Conservation (phyloP, 202 grass and related monocot species). For the Panicum virgatum region DNA sequence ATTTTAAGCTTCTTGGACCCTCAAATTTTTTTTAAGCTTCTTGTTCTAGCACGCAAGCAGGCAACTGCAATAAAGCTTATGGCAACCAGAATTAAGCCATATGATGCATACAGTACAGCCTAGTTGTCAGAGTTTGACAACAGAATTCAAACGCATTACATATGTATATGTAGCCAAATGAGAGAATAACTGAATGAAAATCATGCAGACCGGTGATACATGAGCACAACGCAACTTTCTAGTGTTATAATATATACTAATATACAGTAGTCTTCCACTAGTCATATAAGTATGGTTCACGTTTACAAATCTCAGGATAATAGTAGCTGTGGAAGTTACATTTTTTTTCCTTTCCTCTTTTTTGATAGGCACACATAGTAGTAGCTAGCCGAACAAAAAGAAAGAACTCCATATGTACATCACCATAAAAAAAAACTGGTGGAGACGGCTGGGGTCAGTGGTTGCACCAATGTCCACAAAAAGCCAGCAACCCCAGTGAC, state of each 20-base stretch:
- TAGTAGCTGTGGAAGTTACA: not conserved
- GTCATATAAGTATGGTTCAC: not conserved
- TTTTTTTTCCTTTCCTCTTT: not conserved
- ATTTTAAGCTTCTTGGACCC: not conserved
- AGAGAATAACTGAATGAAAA: not conserved
- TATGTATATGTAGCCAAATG: not conserved
- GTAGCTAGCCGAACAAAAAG: slow-evolving; percentile 18
- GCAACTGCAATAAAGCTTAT: not conserved
- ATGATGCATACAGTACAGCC: too few relatives aligned
- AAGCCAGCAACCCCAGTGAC: not conserved
- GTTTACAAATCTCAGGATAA: slow-evolving; percentile 30
- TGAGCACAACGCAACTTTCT: not conserved
- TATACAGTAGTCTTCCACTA: not conserved
- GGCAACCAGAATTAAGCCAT: not conserved
- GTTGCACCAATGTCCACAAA: slow-evolving; percentile 8
- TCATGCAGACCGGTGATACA: slow-evolving; percentile 1
- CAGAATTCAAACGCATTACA: not conserved
- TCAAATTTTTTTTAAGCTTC: too few relatives aligned
- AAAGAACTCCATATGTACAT: slow-evolving; percentile 45
- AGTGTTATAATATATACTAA: not conserved
- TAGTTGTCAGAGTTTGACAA: not conserved
- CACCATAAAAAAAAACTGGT: slow-evolving; percentile 9
- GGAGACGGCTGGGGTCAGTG: slow-evolving; percentile 16
- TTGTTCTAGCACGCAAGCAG: not conserved
- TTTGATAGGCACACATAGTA: slow-evolving; percentile 8